A percentile compares a stretch with the other conserved stretches of the same genome.
Conservation (phyloP, 768 basidiomycete genomes). For the Suillus bovinus region DNA sequence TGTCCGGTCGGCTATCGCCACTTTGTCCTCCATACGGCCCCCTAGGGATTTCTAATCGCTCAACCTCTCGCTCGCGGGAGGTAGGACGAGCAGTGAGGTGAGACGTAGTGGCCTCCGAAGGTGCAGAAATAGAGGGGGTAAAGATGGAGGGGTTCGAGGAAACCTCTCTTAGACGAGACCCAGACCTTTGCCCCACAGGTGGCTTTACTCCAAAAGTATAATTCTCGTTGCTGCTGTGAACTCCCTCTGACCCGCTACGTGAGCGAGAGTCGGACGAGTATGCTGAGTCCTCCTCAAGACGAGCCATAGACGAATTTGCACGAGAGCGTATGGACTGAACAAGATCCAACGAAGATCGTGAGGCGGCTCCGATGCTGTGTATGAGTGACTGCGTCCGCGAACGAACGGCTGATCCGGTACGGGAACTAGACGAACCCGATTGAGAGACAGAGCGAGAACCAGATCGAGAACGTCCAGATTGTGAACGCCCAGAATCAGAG, state of each 20-base stretch:
- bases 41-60: slow-evolving; percentile 29
- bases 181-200: slow-evolving; percentile 10
- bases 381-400: slow-evolving; percentile 67
- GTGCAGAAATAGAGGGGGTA: slow-evolving; percentile 23
- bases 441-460: slow-evolving; percentile 24
- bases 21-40: slow-evolving; percentile 18
- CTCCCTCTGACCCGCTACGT: slow-evolving; percentile 46
- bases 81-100: slow-evolving; percentile 21
- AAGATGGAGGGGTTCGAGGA: slow-evolving; percentile 14
- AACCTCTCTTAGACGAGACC: slow-evolving; percentile 19
- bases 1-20: slow-evolving; percentile 51
- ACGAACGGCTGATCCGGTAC: slow-evolving; percentile 54
- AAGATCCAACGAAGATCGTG: slow-evolving; percentile 59
- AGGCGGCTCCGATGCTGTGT: slow-evolving; percentile 61
- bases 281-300: slow-evolving; percentile 57
- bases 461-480: slow-evolving; percentile 33
- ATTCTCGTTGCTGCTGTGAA: slow-evolving; percentile 58
- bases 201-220: slow-evolving; percentile 62
- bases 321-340: slow-evolving; percentile 52
- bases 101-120: slow-evolving; percentile 28
- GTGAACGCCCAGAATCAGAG: slow-evolving; percentile 28
- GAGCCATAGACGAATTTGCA: slow-evolving; percentile 67
- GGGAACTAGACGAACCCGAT: slow-evolving; percentile 38
- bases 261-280: slow-evolving; percentile 37
- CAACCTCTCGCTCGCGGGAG: slow-evolving; percentile 18